Evolutionary conservation across 2,329 filamentous ascomycete species (phyloP).

Genomic region (Fusarium sp.): DNA sequence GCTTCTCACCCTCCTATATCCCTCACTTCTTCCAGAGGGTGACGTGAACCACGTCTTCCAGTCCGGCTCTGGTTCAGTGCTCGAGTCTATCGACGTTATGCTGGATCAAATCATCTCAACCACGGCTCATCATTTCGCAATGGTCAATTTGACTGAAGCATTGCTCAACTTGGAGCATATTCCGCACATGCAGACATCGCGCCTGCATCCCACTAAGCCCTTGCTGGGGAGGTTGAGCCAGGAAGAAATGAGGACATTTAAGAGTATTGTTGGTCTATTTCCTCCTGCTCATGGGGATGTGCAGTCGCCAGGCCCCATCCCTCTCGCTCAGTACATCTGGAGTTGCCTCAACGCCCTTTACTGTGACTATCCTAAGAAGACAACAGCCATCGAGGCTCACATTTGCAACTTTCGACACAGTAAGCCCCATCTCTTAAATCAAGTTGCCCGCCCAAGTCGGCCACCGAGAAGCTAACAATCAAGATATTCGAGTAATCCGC

Average conservation of each 20-base stretch:
- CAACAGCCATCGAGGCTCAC: not conserved
- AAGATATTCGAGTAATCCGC: not conserved
- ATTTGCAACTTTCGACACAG: not conserved
- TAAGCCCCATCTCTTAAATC: not conserved
- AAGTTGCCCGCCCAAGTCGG: not conserved
- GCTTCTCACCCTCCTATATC: not conserved
- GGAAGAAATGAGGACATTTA: not conserved
- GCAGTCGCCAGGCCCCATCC: not conserved
- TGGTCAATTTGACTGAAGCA: not conserved
- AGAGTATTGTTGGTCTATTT: not conserved
- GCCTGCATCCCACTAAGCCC: not conserved
- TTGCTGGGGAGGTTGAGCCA: not conserved
- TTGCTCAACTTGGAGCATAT: not conserved
- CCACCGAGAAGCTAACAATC: not conserved
- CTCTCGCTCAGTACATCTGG: not conserved
- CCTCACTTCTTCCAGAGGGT: not conserved
- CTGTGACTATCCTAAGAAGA: not conserved
- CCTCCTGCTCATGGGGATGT: not conserved
- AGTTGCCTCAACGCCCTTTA: not conserved
- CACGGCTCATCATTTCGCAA: not conserved
- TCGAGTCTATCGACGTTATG: not conserved
- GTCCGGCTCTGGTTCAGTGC: not conserved
- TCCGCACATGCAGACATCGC: not conserved
- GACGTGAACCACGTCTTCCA: not conserved
- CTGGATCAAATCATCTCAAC: not conserved